phyloP scores from a whole-genome alignment of 305 asterid genomes.

The Nicotiana rustica region DNA sequence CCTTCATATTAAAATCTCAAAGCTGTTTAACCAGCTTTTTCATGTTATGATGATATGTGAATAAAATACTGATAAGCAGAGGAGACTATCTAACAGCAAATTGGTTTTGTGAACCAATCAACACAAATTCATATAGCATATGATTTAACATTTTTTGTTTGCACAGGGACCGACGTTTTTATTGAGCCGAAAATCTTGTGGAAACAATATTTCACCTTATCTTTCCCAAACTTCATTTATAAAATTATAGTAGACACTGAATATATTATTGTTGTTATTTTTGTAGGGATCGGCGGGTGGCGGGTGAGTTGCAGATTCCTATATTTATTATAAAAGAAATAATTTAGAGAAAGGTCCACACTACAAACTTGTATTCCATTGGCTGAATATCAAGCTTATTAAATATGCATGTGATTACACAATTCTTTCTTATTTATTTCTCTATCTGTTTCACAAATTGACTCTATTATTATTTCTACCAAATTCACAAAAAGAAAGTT shows the following conservation, averaged over 20 bases:
- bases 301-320: background rate
- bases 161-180: too few relatives aligned
- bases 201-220: too few relatives aligned
- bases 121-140: background rate
- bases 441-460: background rate
- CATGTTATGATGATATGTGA: background rate
- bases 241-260: too few relatives aligned
- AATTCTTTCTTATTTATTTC: background rate
- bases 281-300: too few relatives aligned
- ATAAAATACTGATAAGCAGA: background rate
- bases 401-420: background rate
- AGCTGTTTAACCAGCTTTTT: background rate
- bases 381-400: background rate
- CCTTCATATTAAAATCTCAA: too few relatives aligned
- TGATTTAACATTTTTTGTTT: too few relatives aligned
- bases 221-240: too few relatives aligned
- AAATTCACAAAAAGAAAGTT: background rate
- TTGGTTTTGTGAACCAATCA: conserved; percentile 7
- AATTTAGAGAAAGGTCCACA: background rate
- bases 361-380: background rate
- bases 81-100: conserved; percentile 11
- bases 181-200: too few relatives aligned
- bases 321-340: too few relatives aligned
- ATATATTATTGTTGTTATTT: too few relatives aligned
- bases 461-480: background rate